Evolutionary conservation across 1,139 yeast species (phyloP).

Genomic region (Taiozyma sp.): DNA sequence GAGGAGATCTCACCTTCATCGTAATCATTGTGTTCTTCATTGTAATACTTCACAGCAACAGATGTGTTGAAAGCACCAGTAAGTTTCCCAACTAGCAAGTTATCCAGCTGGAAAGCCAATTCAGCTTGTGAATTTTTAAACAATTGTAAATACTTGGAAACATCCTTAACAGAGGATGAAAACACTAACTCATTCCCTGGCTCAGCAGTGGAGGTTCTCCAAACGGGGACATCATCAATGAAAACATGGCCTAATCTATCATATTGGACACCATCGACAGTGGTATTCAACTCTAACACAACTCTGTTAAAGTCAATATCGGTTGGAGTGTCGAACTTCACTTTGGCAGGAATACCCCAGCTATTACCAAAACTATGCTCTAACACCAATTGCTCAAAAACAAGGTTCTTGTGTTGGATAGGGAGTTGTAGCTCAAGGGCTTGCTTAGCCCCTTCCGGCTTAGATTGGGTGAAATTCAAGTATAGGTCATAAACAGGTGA

Average conservation of each 20-base stretch:
- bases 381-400: constrained; percentile 35
- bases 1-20: constrained; percentile 6
- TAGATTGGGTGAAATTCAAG: not conserved
- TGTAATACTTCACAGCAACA: constrained; percentile 48
- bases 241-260: constrained; percentile 72
- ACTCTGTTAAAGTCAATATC: constrained; percentile 48
- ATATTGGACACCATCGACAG: constrained; percentile 63
- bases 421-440: constrained; percentile 21
- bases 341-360: constrained; percentile 49
- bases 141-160: constrained; percentile 48
- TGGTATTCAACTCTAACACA: constrained; percentile 50
- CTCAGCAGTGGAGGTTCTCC: constrained; percentile 86
- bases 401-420: constrained; percentile 32
- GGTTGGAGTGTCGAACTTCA: constrained; percentile 36
- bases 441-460: constrained; percentile 3
- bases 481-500: not conserved
- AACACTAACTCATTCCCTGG: constrained; percentile 48
- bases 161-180: constrained; percentile 55
- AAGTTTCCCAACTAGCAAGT: constrained; percentile 47
- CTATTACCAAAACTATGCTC: constrained; percentile 49
- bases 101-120: constrained; percentile 58
- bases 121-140: constrained; percentile 36
- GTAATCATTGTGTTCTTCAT: constrained; percentile 20
- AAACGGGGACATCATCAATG: constrained; percentile 59
- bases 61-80: constrained; percentile 58